Conservation (phyloP, 768 basidiomycete species). For the Termitomyces heimii region DNA sequence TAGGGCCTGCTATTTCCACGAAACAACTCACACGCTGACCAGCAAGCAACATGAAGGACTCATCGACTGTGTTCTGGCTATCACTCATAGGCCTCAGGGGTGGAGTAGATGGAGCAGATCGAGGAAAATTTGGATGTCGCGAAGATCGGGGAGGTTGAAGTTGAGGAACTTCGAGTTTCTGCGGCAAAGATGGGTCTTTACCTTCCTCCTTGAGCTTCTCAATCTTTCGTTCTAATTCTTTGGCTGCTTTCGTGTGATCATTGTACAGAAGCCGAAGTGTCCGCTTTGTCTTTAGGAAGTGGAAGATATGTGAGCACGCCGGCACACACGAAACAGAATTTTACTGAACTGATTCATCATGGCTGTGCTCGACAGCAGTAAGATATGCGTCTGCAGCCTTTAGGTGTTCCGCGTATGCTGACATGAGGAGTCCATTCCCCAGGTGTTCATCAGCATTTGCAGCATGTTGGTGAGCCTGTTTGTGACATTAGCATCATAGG, state of each 20-base stretch:
- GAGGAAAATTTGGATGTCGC: constrained; percentile 24
- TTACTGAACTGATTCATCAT: constrained; percentile 62
- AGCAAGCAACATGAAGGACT: constrained; percentile 81
- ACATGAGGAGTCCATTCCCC: constrained; percentile 61
- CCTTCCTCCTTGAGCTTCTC: constrained; percentile 69
- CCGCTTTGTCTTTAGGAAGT: constrained; percentile 57
- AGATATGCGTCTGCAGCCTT: constrained; percentile 75
- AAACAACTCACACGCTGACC: constrained; percentile 60
- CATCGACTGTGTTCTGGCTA: constrained; percentile 65
- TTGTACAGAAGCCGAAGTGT: constrained; percentile 72
- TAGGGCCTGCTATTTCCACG: constrained; percentile 3
- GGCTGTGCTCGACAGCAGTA: constrained; percentile 66
- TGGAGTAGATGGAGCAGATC: constrained; percentile 42
- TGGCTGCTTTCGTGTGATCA: constrained; percentile 65
- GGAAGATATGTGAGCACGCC: not conserved
- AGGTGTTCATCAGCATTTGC: constrained; percentile 73
- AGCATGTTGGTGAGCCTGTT: constrained; percentile 77
- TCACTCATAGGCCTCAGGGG: constrained; percentile 43
- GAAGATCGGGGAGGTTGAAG: constrained; percentile 21
- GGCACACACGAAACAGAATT: constrained; percentile 2
- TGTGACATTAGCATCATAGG: constrained; percentile 3
- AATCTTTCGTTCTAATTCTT: constrained; percentile 68
- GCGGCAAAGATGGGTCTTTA: constrained; percentile 69
- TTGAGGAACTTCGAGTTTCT: constrained; percentile 39
- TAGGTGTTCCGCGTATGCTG: constrained; percentile 66